Evolutionary conservation across 2,329 filamentous ascomycete species (phyloP), one percentile per base, ranked within the genome.

Genomic region (Clarireedia sp.): DNA sequence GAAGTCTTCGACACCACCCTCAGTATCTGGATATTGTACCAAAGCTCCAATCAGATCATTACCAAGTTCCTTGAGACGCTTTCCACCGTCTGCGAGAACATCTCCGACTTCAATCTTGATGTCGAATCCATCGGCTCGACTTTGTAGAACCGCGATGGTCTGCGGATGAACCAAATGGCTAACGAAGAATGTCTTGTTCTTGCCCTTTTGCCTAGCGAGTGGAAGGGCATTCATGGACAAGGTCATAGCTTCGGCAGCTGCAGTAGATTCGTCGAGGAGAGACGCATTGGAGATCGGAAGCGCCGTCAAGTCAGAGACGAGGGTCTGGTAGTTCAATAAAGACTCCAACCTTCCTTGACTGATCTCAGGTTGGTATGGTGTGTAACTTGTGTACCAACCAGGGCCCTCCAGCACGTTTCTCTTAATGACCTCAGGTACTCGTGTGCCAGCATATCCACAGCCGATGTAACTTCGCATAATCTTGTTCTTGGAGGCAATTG

Each of bases 351-450:
- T 85, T 37, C 92, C 92, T 74, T 97, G 92, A 70, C 90, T 96
- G 75, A 97, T 96, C 74, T 97, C 92, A 2, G 92, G 87, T 74
- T 97, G 92, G 73, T 96, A 97, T 16, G 92, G 92, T 0, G 92
- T 96, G 72, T 97, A 96, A 74, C 90, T 96, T 41, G 92, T 97
- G 71, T 97, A 97, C 92, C 92, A 97, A 9, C 86, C 90, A 5
- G 92, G 92, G 70, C 87, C 92, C 77, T 97, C 90, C 57, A 97
- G 75, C 4, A 97, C 80, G 69, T 96, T 96, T 63, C 91, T 81
- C 77, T 94, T 89, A 70, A 97, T 95, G 56, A 96, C 91, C 55
- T 89, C 82, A 4, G 92, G 92, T 0, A 89, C 86, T 63, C 86
- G 80, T n/a, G 90, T 92, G 37, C 83, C 86, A 62, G 92, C 90